A percentile compares a stretch with the other conserved stretches of the same genome.
These are phyloP conservation scores for Amesomyces nigricolor DNA, from an alignment of 2,329 filamentous ascomycete species.

Conservation along the genomic window DNA sequence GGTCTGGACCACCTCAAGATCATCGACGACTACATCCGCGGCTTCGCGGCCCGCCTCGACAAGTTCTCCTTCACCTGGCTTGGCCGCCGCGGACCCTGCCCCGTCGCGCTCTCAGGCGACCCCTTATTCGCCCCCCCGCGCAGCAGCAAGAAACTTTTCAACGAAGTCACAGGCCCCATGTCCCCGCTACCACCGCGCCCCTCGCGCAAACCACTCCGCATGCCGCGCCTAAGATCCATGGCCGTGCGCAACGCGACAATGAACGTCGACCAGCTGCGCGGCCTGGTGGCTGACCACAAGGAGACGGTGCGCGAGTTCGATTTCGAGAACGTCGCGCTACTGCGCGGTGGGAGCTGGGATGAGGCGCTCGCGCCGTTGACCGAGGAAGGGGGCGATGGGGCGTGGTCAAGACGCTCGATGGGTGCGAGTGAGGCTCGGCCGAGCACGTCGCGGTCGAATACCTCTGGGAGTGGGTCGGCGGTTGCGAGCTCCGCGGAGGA, in stretches of 20 bases:
- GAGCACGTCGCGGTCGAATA: conserved; percentile 18
- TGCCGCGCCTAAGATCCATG: conserved; percentile 63
- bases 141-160: conserved; percentile 53
- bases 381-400: conserved; percentile 36
- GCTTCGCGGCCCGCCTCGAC: conserved; percentile 60
- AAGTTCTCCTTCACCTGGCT: conserved; percentile 74
- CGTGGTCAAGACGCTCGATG: conserved; percentile 40
- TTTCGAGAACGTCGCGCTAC: conserved; percentile 69
- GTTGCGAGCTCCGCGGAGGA: conserved; percentile 26
- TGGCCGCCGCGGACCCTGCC: conserved; percentile 66
- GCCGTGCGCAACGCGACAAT: conserved; percentile 67
- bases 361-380: conserved; percentile 71
- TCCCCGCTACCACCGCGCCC: conserved; percentile 53
- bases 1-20: conserved; percentile 69
- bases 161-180: conserved; percentile 60
- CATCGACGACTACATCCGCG: conserved; percentile 72
- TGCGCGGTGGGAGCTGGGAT: conserved; percentile 68
- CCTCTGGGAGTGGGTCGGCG: conserved; percentile 11
- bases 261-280: conserved; percentile 63
- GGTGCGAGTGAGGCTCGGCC: conserved; percentile 30
- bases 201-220: conserved; percentile 51
- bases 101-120: conserved; percentile 64
- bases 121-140: conserved; percentile 58
- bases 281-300: conserved; percentile 62
- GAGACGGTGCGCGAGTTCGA: conserved; percentile 69